A percentile compares a stretch with the other conserved stretches of the same genome.
Conservation (phyloP, 305 asterid species). For the Solanum hybrid region DNA sequence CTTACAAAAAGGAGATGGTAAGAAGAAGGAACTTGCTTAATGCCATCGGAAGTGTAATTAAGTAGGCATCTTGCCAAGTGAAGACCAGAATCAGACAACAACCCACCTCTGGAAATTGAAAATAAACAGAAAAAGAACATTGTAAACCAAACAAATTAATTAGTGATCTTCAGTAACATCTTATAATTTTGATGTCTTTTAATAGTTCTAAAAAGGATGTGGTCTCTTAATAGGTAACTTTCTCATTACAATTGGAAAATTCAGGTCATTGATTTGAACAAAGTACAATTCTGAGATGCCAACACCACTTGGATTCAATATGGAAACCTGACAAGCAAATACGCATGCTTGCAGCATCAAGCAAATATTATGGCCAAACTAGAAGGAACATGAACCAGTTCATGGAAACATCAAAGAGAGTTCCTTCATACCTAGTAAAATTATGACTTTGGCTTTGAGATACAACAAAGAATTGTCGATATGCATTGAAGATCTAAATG, state of each 20-base stretch:
- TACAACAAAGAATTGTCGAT: background rate
- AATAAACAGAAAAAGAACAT: background rate
- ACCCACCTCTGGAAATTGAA: background rate
- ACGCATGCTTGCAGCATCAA: background rate
- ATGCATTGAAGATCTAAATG: background rate
- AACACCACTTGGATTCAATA: background rate
- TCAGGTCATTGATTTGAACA: background rate
- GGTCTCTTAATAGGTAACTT: background rate
- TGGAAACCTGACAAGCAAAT: background rate
- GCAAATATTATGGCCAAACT: background rate
- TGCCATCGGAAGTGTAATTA: background rate
- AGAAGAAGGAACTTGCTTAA: background rate
- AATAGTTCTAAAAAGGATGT: background rate
- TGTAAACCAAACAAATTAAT: background rate
- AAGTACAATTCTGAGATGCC: background rate
- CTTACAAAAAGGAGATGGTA: background rate
- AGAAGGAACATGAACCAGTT: background rate
- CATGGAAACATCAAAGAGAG: background rate
- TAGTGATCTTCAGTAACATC: background rate
- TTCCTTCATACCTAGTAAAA: background rate
- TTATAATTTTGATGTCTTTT: background rate
- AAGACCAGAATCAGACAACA: background rate
- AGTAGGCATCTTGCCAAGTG: background rate
- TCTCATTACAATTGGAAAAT: background rate
- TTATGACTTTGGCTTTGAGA: background rate